Base-by-base conservation (phyloP, 306 rosid species). In the Castanopsis chinensis region DNA sequence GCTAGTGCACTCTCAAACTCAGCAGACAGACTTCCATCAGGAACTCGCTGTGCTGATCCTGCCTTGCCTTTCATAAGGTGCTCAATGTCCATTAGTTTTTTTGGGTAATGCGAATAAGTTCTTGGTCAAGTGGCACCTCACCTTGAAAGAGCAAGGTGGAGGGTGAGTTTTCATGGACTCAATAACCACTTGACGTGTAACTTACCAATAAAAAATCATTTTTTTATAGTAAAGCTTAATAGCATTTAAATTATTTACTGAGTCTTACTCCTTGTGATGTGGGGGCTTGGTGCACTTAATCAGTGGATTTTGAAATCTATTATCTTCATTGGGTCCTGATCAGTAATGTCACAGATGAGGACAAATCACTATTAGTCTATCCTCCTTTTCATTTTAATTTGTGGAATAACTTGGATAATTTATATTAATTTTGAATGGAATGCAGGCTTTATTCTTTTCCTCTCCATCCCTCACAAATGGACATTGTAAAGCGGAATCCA, bases 61-160 rank as follows among this genome's bases (percentile, higher is more conserved):
- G 93, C 97, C 69, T 83, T 96, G 75, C 99, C 99, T 82, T 96
- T 96, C 84, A 85, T 96, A 76, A 91, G 99, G 99, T 93, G 80
- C 51, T 83, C 76, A 41, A 74, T 74, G 64, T 76, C 51, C 65
- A 78, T 49, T 69, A 41, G 65, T 75, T 45, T 69, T 55, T 57
- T n/a, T 58, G 64, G 43, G 52, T 59, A 32, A 74, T 75, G 56
- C 67, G 61, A 56, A 49, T 72, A 63, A 53, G 20, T 78, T 63
- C 43, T 20, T 23, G 58, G 53, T 45, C 60, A 54, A 49, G 33
- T 59, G 32, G 28, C 18, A 13, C 25, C 25, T 69, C 73, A 45
- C 55, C 57, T 77, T 65, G 60, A 65, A 58, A 35, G 53, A 49
- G 53, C 53, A 12, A 12, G 53, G 53, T 49, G 53, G 53, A 49